Evolutionary conservation across 2,329 filamentous ascomycete species (phyloP).

Genomic region (Penicillium sp.): DNA sequence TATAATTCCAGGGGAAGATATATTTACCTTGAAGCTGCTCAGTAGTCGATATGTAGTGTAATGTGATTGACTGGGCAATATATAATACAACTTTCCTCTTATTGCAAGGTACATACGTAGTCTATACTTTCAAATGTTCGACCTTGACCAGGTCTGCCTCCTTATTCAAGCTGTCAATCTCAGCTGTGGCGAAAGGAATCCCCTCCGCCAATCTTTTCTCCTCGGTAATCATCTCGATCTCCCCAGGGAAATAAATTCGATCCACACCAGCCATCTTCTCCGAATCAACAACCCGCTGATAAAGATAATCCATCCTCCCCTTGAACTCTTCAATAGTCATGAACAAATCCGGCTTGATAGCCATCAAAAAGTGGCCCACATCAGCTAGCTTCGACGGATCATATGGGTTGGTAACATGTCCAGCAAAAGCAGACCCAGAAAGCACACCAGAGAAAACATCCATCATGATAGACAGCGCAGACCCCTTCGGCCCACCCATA

Average conservation of each 20-base stretch:
- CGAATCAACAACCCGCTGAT: conserved; percentile 53
- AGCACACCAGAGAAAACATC: conserved; percentile 79
- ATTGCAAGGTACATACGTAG: background rate
- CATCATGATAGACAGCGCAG: conserved; percentile 79
- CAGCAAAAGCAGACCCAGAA: conserved; percentile 75
- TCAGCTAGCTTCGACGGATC: conserved; percentile 67
- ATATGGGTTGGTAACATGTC: conserved; percentile 74
- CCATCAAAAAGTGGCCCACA: conserved; percentile 72
- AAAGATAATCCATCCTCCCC: conserved; percentile 58
- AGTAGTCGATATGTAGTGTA: background rate
- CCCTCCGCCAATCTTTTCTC: conserved; percentile 37
- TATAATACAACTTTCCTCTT: background rate
- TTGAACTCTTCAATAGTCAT: conserved; percentile 70
- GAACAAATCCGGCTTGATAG: conserved; percentile 72
- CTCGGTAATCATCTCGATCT: conserved; percentile 54
- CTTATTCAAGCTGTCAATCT: conserved; percentile 23
- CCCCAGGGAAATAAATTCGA: conserved; percentile 58
- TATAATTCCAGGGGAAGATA: background rate
- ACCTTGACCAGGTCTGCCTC: conserved; percentile 22
- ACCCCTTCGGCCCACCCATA: conserved; percentile 82
- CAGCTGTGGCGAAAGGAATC: conserved; percentile 24
- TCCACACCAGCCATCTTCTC: conserved; percentile 57
- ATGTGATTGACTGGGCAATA: background rate
- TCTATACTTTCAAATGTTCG: conserved; percentile 16
- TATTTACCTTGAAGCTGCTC: background rate